Evolutionary conservation across 108 stramenopile genomes (phyloP).

Genomic region (Cyclotella sp.): DNA sequence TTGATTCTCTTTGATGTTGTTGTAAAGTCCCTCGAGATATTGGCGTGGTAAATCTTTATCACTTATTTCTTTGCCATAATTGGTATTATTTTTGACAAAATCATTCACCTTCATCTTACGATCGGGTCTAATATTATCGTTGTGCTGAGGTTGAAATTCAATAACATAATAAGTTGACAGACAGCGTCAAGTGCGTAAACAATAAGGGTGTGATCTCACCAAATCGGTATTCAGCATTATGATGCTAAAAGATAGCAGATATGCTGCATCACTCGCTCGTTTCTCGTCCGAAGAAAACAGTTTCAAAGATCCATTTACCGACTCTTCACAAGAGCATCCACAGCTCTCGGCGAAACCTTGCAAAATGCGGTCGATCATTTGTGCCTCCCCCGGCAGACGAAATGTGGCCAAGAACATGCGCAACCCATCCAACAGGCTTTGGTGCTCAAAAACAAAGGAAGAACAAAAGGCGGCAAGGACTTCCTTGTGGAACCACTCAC

Average conservation of each 20-base stretch:
- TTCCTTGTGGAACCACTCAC: constrained; percentile 90
- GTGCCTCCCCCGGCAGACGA: constrained; percentile 94
- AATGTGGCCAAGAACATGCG: constrained; percentile 95
- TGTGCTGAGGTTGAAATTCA: constrained; percentile 60
- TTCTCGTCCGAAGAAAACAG: constrained; percentile 85
- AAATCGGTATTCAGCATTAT: constrained; percentile 99
- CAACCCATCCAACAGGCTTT: constrained; percentile 84
- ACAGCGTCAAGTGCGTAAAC: neutral
- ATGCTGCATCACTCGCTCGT: constrained; percentile 90
- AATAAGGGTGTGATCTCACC: neutral
- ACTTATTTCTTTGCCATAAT: constrained; percentile 93
- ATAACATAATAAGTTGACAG: neutral
- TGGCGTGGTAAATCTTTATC: constrained; percentile 88
- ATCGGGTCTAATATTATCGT: constrained; percentile 93
- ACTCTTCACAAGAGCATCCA: constrained; percentile 82
- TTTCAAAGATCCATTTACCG: constrained; percentile 56
- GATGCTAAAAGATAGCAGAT: constrained; percentile 93
- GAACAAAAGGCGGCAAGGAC: constrained; percentile 75
- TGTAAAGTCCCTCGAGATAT: constrained; percentile 89
- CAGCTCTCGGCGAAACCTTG: constrained; percentile 91
- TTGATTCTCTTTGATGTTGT: constrained; percentile 84
- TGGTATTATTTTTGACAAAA: constrained; percentile 91
- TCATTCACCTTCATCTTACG: constrained; percentile 91
- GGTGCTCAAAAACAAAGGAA: constrained; percentile 88
- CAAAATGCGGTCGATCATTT: constrained; percentile 90